Evolutionary conservation across 805 yeast species (phyloP), one percentile per base, ranked within the genome.

Genomic region (Cyberlindnera suaveolens): DNA sequence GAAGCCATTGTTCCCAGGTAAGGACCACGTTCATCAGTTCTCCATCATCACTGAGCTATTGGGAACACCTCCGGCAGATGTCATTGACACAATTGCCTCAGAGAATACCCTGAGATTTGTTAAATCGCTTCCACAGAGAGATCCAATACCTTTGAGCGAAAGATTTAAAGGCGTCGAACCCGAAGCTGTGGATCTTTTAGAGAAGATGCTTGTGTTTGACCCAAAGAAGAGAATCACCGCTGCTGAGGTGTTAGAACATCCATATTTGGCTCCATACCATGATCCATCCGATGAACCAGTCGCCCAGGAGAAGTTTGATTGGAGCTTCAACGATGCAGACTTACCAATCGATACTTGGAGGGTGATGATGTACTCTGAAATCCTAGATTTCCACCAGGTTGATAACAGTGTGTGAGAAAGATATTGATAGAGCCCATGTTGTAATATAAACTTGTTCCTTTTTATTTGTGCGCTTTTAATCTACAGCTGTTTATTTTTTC

Each of bases 291-390:
- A 93, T 66, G 99, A 93, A 67, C 99, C 99, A 1, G 84, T 78
- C 5, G 96, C 98, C 27, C 87, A 81, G 39, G 86, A 84, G 52
- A 85, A 84, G 62, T 93, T 93, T 58, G 99, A 93, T 66, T 93
- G 99, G 99, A 82, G 93, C 57, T 91, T 91, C 65, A 91, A 93
- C 63, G 98, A 95, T 55, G 98, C 96, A 0, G 99, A 91, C 65
- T 74, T 91, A 56, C 97, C 98, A 3, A 93, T 93, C 15, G 98
- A 93, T 59, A 88, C 96, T 13, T 91, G 99, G 99, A 81, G 96
- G 68, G 96, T 89, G 16, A 91, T 93, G 98, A 91, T 93, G 96
- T 93, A 93, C 67, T 84, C 95, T 41, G 99, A 91, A 67, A 93
- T 91, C 49, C 72, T 93, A 53, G 97, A 91, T 63, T 91, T 89